A percentile compares a stretch with the other conserved stretches of the same genome.
These are phyloP conservation scores for Ceratopteris richardii DNA, from an alignment of 75 land plant species.

Conservation along the genomic window DNA sequence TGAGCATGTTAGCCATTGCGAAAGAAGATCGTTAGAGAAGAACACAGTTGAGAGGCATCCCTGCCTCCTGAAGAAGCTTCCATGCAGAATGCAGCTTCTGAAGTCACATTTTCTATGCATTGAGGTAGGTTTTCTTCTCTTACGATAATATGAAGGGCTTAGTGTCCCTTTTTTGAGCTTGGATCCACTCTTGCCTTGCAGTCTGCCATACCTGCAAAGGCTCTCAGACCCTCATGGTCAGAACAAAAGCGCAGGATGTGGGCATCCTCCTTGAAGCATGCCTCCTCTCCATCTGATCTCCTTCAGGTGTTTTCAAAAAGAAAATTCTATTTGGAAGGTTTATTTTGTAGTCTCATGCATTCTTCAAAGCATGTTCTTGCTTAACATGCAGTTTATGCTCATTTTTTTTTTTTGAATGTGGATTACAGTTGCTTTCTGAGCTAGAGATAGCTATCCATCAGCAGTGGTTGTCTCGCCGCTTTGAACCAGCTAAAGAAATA, in stretches of 20 bases:
- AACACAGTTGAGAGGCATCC: slow-evolving; percentile 16
- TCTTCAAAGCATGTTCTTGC: too few species aligned
- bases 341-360: too few species aligned
- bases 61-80: slow-evolving; percentile 32
- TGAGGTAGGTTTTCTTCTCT: slow-evolving; percentile 46
- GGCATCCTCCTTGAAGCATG: slow-evolving; percentile 46
- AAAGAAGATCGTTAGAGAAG: slow-evolving; percentile 32
- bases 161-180: neutral
- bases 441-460: slow-evolving; percentile 59
- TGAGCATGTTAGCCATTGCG: slow-evolving; percentile 45
- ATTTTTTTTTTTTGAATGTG: too few species aligned
- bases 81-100: slow-evolving; percentile 38
- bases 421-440: neutral
- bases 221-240: slow-evolving; percentile 64
- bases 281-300: slow-evolving; percentile 51
- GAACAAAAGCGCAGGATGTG: slow-evolving; percentile 51
- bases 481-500: slow-evolving; percentile 64
- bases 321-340: neutral
- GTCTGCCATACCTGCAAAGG: slow-evolving; percentile 75
- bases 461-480: slow-evolving; percentile 51
- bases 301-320: slow-evolving; percentile 46
- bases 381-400: too few species aligned
- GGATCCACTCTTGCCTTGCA: slow-evolving; percentile 22
- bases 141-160: neutral
- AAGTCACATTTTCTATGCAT: slow-evolving; percentile 46